Evolutionary conservation across 495 filamentous ascomycete genomes (phyloP), one percentile per base, ranked within the genome.

Genomic region (Tuber melanosporum): DNA sequence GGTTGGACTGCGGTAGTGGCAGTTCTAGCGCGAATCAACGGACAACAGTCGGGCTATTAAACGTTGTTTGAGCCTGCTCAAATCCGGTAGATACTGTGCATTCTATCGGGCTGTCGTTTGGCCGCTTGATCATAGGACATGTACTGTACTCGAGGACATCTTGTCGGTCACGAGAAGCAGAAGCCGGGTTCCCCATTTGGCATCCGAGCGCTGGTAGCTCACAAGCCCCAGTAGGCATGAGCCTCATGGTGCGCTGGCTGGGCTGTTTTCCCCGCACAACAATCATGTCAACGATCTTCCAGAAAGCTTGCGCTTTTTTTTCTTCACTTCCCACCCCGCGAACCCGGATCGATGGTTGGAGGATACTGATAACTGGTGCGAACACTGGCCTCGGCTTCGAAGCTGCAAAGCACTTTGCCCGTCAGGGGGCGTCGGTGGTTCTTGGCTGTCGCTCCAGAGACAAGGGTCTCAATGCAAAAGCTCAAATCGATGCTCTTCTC

Each of bases 291-390:
- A 0, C 57, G 14, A 66, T 7, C 14, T 19, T 66, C 32, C 57
- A 19, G 26, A 66, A 62, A 32, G 52, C n/a, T 20, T 32, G 4
- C 26, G 10, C 57, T 14, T 36, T 57, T 9, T 66, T 66, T 36
- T 66, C 57, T 1, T 17, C 57, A 32, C 57, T 36, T 17, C 57
- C 57, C 14, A 66, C 15, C 57, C 57, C 57, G 2, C 57, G 14
- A 66, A 66, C 57, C 32, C 57, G 57, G 14, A 66, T 76, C 73
- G 73, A 70, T 10, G 77, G 73, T 42, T 83, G 88, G 74, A 89
- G 86, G 3, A 83, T 88, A 69, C 85, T 90, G 45, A 84, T 90
- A 15, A 88, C 88, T 0, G 88, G 89, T 9, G 82, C 86, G 43
- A 90, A 89, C 75, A 80, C 77, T 14, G 88, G 89, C 20, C 79